Evolutionary conservation across 148 eudicot species (phyloP), one percentile per base, ranked within the genome.

Genomic region (Rhododendron vialii): DNA sequence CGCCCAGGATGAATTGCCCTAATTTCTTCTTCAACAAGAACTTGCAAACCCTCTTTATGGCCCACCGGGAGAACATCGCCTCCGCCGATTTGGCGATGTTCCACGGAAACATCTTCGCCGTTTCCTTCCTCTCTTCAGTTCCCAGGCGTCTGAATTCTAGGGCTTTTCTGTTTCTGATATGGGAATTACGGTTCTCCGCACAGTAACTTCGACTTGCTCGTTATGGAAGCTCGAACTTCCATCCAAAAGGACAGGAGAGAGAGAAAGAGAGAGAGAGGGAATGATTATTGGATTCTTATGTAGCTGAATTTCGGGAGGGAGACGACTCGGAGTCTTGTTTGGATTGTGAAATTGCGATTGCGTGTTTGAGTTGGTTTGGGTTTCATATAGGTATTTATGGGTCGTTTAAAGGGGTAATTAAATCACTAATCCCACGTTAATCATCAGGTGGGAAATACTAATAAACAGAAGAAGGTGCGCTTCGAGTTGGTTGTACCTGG

Each of bases 1-100:
- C 99, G 0, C 98, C 99, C 0, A 92, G 86, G 30, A 96, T 92
- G 18, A 93, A 91, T 84, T 92, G 89, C 43, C 99, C 99, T 20
- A 96, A 84, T 78, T 96, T 95, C 91, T 95, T 96, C 95, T 95
- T 96, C 91, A 96, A 86, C 84, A 93, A 85, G 81, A 95, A 96
- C 88, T 94, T 92, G 82, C 95, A 96, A 3, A 93, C 75, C 88
- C 93, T 91, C 85, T 92, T 96, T 2, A 93, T 43, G 15, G 95
- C 97, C 92, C 92, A 95, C 7, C 95, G 92, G 10, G 96, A 92
- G 78, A 95, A 86, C 89, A 95, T 88, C 77, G 94, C 94, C 92
- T 95, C 98, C 67, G 96, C 96, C 73, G 98, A 93, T 76, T 92
- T 96, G 14, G 96, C 95, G 67, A 96, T 81, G 87, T 90, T 94